Evolutionary conservation across 805 yeast species (phyloP).

Genomic region (Zygosaccharomyces kombuchaensis): DNA sequence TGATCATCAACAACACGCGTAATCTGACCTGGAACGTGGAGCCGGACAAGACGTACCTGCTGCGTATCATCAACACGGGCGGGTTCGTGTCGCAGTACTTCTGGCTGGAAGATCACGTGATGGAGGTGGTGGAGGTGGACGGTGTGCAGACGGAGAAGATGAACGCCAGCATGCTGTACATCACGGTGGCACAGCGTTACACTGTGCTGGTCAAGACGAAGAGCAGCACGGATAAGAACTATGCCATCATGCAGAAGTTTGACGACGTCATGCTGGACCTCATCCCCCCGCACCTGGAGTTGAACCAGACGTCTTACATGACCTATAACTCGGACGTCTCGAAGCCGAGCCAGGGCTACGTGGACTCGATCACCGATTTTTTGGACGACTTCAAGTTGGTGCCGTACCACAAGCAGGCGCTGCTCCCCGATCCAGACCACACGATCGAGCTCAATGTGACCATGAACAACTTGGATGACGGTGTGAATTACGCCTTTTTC

Average conservation of each 20-base stretch:
- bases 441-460: conserved; percentile 64
- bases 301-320: conserved; percentile 74
- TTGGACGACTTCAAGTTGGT: conserved; percentile 75
- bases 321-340: conserved; percentile 47
- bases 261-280: conserved; percentile 82
- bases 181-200: conserved; percentile 91
- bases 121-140: conserved; percentile 87
- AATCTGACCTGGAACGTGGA: conserved; percentile 72
- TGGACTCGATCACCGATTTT: conserved; percentile 47
- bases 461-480: conserved; percentile 83
- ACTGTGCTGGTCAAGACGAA: conserved; percentile 74
- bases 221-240: conserved; percentile 57
- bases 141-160: conserved; percentile 81
- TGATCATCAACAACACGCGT: conserved; percentile 76
- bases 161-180: conserved; percentile 64
- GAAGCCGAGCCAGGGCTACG: conserved; percentile 38
- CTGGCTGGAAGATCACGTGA: conserved; percentile 81
- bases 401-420: conserved; percentile 55
- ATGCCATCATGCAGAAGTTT: conserved; percentile 74
- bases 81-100: conserved; percentile 89
- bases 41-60: conserved; percentile 79
- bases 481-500: conserved; percentile 95
- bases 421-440: conserved; percentile 64
- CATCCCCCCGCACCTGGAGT: conserved; percentile 56
- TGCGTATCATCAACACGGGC: conserved; percentile 81